Conservation (phyloP, 2,329 filamentous ascomycete species). For the Fusarium sp. region DNA sequence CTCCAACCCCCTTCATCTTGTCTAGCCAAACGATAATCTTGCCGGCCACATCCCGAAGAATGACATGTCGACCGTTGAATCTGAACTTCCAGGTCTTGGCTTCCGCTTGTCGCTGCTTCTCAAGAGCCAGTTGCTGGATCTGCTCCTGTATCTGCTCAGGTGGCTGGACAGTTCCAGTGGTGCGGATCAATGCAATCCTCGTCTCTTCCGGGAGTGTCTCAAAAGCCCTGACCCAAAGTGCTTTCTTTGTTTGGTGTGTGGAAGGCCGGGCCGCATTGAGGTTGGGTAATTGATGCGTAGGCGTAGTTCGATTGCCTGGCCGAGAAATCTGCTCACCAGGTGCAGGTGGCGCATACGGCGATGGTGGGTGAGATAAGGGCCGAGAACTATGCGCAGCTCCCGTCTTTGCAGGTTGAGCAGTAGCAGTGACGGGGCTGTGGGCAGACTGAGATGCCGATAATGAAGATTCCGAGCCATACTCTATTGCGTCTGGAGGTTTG, state of each 20-base stretch:
- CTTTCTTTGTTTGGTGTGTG: neutral
- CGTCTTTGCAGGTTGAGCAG: neutral
- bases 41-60: slow-evolving; percentile 7
- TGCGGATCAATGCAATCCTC: neutral
- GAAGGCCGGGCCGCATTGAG: neutral
- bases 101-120: neutral
- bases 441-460: neutral
- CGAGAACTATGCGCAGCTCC: neutral
- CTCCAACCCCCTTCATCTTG: slow-evolving; percentile 16
- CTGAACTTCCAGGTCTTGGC: neutral
- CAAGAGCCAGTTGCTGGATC: neutral
- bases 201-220: neutral
- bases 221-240: neutral
- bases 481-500: neutral
- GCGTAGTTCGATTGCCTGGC: neutral
- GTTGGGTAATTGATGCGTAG: neutral
- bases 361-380: neutral
- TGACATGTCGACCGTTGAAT: slow-evolving; percentile 1
- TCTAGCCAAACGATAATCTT: slow-evolving; percentile 14
- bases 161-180: neutral
- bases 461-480: neutral
- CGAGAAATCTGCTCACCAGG: neutral
- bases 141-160: neutral
- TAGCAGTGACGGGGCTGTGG: neutral
- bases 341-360: neutral